A percentile compares a stretch with the other conserved stretches of the same genome.
These are phyloP conservation scores for Cylindrodendrum hubeiense DNA, from an alignment of 2,329 filamentous ascomycete species.

Conservation along the genomic window DNA sequence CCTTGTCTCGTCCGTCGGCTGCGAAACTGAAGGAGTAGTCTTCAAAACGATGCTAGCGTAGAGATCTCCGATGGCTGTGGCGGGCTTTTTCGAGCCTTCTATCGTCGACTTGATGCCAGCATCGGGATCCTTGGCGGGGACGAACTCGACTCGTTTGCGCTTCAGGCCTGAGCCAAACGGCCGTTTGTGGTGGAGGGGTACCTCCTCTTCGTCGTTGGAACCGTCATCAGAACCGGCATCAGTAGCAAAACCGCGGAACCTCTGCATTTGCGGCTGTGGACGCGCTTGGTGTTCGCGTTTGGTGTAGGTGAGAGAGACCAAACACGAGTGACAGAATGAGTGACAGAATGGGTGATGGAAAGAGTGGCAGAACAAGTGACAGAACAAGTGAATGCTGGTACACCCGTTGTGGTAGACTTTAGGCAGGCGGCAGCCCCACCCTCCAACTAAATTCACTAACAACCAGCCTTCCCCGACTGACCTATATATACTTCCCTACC, in stretches of 20 bases:
- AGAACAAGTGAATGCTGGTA: no score
- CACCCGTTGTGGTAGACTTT: no score
- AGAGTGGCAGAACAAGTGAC: no score
- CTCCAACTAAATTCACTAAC: no score
- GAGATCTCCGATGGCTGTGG: constrained; percentile 61
- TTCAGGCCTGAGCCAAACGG: constrained; percentile 70
- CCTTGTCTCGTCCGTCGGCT: constrained; percentile 7
- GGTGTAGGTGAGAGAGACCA: neutral
- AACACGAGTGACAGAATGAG: neutral
- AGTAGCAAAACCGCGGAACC: constrained; percentile 35
- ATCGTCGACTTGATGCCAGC: constrained; percentile 35
- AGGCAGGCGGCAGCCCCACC: no score
- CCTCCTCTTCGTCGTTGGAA: constrained; percentile 55
- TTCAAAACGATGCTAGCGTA: constrained; percentile 77
- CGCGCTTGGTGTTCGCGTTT: neutral
- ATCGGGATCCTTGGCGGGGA: constrained; percentile 62
- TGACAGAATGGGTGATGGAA: no score
- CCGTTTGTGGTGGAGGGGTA: constrained; percentile 65
- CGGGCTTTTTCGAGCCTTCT: constrained; percentile 26
- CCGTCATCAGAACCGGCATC: constrained; percentile 47
- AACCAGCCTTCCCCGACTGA: no score
- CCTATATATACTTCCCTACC: no score
- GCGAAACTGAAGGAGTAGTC: constrained; percentile 24
- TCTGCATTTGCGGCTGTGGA: constrained; percentile 44
- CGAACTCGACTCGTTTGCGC: constrained; percentile 67